phyloP scores from a whole-genome alignment of 148 eudicot genomes.

The Rhododendron ferrugineum region DNA sequence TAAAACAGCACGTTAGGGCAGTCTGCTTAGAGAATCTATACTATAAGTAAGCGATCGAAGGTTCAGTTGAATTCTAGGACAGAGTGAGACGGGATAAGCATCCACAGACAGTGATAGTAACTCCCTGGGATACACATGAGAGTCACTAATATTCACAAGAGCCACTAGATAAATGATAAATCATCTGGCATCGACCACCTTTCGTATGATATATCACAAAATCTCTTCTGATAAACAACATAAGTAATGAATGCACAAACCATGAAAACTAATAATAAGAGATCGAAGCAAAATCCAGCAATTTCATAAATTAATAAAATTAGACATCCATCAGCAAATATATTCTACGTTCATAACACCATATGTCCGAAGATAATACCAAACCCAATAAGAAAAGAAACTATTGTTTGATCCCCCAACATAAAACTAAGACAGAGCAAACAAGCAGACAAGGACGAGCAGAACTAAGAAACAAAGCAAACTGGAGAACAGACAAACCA shows the following conservation, averaged over 20 bases:
- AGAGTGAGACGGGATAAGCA: neutral
- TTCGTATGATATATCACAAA: neutral
- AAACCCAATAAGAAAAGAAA: neutral
- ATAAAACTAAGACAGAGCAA: slow-evolving; percentile 10
- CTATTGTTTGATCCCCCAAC: slow-evolving; percentile 13
- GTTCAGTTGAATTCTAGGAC: neutral
- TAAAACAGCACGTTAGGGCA: too few relatives aligned
- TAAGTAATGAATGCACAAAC: neutral
- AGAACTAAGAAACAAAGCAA: slow-evolving; percentile 11
- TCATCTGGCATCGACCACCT: neutral
- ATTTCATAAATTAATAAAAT: neutral
- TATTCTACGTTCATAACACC: slow-evolving; percentile 15
- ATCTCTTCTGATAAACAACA: neutral
- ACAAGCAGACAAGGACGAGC: slow-evolving; percentile 4
- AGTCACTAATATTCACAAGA: neutral
- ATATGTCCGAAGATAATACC: neutral
- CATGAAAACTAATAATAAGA: neutral
- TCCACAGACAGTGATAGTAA: neutral
- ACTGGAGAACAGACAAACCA: slow-evolving; percentile 9
- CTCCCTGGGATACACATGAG: too few relatives aligned
- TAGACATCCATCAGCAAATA: slow-evolving; percentile 5
- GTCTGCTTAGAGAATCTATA: too few relatives aligned
- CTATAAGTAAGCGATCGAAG: too few relatives aligned
- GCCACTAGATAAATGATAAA: neutral
- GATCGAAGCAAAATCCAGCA: neutral